phyloP scores from a whole-genome alignment of 2,329 filamentous ascomycete genomes.

The Colletotrichum truncatum region DNA sequence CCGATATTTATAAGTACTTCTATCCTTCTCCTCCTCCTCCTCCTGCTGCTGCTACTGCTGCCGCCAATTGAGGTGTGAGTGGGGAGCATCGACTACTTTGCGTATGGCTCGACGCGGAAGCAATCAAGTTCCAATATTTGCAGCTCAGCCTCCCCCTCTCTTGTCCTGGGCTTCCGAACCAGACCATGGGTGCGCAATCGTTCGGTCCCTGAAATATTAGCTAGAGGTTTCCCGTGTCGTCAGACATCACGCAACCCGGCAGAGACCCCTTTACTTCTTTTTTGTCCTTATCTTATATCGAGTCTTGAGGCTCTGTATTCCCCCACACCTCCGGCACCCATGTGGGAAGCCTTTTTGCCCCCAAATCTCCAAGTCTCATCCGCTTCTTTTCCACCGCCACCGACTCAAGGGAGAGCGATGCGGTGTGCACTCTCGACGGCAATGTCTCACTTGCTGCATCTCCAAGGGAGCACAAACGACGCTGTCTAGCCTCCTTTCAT shows the following conservation, averaged over 20 bases:
- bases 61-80: constrained; percentile 21
- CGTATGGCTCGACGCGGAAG: constrained; percentile 1
- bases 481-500: constrained; percentile 22
- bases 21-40: not conserved
- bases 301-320: constrained; percentile 3
- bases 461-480: constrained; percentile 1
- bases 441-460: constrained; percentile 21
- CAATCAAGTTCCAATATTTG: not conserved
- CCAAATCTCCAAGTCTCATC: not conserved
- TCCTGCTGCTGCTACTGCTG: not conserved
- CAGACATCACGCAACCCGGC: not conserved
- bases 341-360: not conserved
- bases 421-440: constrained; percentile 21
- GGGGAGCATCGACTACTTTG: not conserved
- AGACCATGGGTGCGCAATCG: not conserved
- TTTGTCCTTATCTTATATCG: not conserved
- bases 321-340: constrained; percentile 12
- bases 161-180: constrained; percentile 9
- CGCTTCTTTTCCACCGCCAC: not conserved
- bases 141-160: constrained; percentile 5
- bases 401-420: constrained; percentile 1
- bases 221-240: not conserved
- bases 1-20: not conserved
- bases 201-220: not conserved
- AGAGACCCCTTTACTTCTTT: not conserved